phyloP scores from a whole-genome alignment of 306 rosid species.

The Gillenia trifoliata region DNA sequence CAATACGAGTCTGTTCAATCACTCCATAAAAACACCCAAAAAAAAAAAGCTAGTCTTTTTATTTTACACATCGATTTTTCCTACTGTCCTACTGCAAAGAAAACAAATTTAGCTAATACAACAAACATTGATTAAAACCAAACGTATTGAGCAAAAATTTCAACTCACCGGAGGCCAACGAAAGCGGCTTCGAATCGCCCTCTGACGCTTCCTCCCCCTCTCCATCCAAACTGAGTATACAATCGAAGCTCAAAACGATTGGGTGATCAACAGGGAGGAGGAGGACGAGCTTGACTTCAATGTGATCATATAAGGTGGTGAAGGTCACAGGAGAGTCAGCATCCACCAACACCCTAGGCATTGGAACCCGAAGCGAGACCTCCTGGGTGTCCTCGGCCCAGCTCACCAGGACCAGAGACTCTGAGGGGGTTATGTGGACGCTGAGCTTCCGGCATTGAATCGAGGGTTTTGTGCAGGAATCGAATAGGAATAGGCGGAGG shows the following conservation, averaged over 20 bases:
- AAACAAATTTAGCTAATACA: neutral
- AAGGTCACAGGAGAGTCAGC: conserved; percentile 47
- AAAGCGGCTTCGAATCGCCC: conserved; percentile 35
- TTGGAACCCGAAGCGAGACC: conserved; percentile 59
- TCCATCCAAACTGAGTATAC: conserved; percentile 29
- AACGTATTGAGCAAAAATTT: neutral
- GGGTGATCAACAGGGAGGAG: conserved; percentile 85
- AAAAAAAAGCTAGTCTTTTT: no score
- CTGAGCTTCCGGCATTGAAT: conserved; percentile 49
- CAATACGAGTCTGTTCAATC: no score
- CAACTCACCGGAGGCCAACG: conserved; percentile 51
- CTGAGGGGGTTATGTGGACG: conserved; percentile 36
- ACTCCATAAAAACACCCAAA: no score
- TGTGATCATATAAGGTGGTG: conserved; percentile 56
- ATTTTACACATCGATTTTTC: no score
- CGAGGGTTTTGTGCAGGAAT: conserved; percentile 42
- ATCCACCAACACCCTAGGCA: conserved; percentile 68
- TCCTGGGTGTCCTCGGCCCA: conserved; percentile 28
- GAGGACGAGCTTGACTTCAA: conserved; percentile 71
- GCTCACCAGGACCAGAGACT: conserved; percentile 36
- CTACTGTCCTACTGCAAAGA: no score
- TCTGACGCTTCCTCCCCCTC: conserved; percentile 13
- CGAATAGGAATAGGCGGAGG: conserved; percentile 62
- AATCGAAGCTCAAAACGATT: conserved; percentile 36
- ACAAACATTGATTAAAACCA: neutral